Evolutionary conservation across 2,329 filamentous ascomycete genomes (phyloP).

Genomic region (Cladosporium sp.): DNA sequence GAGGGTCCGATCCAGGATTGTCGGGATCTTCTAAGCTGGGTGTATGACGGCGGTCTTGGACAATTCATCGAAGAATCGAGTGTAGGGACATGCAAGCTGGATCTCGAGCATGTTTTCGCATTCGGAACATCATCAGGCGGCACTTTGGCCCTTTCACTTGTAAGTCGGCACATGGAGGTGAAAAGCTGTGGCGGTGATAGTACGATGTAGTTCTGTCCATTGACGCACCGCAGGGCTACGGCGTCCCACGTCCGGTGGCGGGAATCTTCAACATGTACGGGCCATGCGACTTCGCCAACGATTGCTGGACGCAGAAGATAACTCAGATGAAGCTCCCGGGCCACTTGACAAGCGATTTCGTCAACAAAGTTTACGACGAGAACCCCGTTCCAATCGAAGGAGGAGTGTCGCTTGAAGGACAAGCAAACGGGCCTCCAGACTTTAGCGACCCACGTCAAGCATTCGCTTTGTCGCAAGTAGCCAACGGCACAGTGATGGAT

Average conservation of each 20-base stretch:
- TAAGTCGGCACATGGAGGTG: neutral
- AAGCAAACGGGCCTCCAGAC: conserved; percentile 20
- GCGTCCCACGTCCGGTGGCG: neutral
- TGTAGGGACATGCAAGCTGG: neutral
- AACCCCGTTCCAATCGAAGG: neutral
- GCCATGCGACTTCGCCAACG: conserved; percentile 1
- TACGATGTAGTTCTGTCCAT: no score
- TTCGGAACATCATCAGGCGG: neutral
- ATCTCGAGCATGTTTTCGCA: neutral
- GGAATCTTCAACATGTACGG: conserved; percentile 3
- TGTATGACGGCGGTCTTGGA: neutral
- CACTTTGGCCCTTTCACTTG: neutral
- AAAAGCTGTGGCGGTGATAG: no score
- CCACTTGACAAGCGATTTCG: neutral
- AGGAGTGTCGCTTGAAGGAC: conserved; percentile 17
- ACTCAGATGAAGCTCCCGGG: neutral
- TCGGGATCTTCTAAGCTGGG: neutral
- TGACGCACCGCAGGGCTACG: neutral
- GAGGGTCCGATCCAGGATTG: neutral
- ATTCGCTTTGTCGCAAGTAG: neutral
- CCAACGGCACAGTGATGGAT: neutral
- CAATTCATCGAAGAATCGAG: neutral
- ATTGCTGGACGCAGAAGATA: neutral
- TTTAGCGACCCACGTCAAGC: conserved; percentile 22
- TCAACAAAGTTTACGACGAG: neutral